Percentiles rank a stretch among this genome's conserved stretches.
These are phyloP conservation scores for Extremus antarcticus DNA, from an alignment of 495 filamentous ascomycete genomes.

Conservation along the genomic window DNA sequence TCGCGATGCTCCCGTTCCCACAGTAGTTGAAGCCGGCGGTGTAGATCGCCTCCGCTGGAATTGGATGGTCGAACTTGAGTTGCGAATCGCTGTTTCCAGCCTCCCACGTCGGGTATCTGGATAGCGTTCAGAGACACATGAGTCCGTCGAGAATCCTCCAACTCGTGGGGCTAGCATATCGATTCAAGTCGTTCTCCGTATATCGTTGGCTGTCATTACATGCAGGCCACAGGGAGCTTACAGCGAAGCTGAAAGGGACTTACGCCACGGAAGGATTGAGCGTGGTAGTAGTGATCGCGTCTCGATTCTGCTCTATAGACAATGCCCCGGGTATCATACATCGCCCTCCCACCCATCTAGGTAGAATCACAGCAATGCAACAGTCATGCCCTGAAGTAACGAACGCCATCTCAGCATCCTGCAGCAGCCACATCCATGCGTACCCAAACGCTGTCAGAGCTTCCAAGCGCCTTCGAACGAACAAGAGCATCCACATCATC, in stretches of 20 bases:
- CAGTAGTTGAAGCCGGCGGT: constrained; percentile 59
- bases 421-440: background rate
- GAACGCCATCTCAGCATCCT: too few relatives aligned
- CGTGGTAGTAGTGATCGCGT: too few relatives aligned
- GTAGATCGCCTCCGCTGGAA: constrained; percentile 56
- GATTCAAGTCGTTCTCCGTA: too few relatives aligned
- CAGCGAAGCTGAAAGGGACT: too few relatives aligned
- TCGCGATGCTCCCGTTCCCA: constrained; percentile 51
- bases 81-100: constrained; percentile 64
- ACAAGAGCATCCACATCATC: background rate
- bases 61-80: constrained; percentile 64
- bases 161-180: too few relatives aligned
- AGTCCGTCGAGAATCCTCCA: too few relatives aligned
- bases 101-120: constrained; percentile 45
- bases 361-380: background rate
- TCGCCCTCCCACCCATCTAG: background rate
- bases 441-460: background rate
- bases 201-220: too few relatives aligned
- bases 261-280: too few relatives aligned
- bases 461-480: too few relatives aligned
- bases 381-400: too few relatives aligned
- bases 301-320: background rate
- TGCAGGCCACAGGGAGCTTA: too few relatives aligned
- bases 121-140: too few relatives aligned
- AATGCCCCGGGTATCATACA: background rate